Base-by-base conservation (phyloP, 257 asterid genomes). In the Coffea eugenioides region DNA sequence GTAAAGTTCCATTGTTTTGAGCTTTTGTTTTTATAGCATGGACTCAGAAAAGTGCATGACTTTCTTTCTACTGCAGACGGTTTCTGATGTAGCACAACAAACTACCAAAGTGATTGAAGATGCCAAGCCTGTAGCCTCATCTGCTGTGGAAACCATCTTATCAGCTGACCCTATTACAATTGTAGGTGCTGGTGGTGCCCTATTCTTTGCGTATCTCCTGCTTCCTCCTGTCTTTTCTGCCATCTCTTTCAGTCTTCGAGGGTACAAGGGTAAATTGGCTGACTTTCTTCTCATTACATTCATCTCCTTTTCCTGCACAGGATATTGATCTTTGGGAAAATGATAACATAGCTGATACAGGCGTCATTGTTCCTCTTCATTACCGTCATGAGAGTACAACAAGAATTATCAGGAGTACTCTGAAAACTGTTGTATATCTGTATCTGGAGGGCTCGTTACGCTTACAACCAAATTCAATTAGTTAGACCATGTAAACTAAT, bases 41-140 rank as follows among this genome's bases (percentile, higher is more conserved):
- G 57, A 81, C 49, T 62, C 10, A 61, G 52, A 48, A 27, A 62
- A 71, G 46, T 72, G 41, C 69, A 75, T 20, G 71, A 76, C n/a
- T 27, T 68, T 49, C 25, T 65, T 67, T 6, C 59, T 4, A 75
- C 69, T 88, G 86, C 92, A 95, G 99, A 89, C 97, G 39, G 89
- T 93, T 77, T 91, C 89, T 78, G 97, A 89, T 85, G 97, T 91
- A 48, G 97, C 97, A 69, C 96, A 95, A 80, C 98, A 88, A 82
- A 93, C 98, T 51, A 87, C 93, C 62, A 91, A 89, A 85, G 93
- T 92, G 75, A 51, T 51, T 66, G 89, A 80, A 82, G 94, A 74
- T 62, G 99, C 97, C 70, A 91, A 88, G 77, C 98, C 99, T 20
- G 80, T 95, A 34, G 98, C 97, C 77, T 82, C 93, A 79, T 89